These are phyloP conservation scores for Boletus semigastroideus DNA, from an alignment of 1,284 basidiomycete species.

Conservation along the genomic window DNA sequence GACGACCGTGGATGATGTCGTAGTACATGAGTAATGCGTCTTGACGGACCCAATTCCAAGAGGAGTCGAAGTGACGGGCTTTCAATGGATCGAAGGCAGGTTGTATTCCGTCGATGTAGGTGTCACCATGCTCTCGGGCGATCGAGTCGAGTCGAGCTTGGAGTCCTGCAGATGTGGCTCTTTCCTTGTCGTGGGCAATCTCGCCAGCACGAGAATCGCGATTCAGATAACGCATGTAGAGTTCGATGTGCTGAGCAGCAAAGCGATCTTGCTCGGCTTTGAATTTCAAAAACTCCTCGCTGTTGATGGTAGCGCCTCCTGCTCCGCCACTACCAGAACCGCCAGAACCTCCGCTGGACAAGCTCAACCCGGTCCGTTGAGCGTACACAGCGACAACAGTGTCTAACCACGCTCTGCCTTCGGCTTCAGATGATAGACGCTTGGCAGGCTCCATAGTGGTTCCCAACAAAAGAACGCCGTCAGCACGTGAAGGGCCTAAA, in stretches of 20 bases:
- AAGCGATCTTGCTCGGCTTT: conserved; percentile 92
- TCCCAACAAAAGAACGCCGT: conserved; percentile 89
- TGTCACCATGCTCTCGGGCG: conserved; percentile 86
- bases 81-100: conserved; percentile 94
- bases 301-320: conserved; percentile 90
- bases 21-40: conserved; percentile 95
- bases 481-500: conserved; percentile 84
- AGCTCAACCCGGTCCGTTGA: conserved; percentile 81
- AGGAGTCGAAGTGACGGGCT: conserved; percentile 96
- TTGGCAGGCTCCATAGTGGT: conserved; percentile 94
- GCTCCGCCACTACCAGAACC: conserved; percentile 61
- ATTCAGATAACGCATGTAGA: conserved; percentile 95
- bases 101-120: conserved; percentile 93
- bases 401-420: conserved; percentile 95
- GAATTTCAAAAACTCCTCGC: conserved; percentile 97
- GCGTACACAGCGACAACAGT: conserved; percentile 83
- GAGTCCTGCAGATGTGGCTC: conserved; percentile 66
- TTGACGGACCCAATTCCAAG: conserved; percentile 99
- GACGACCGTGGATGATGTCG: conserved; percentile 93
- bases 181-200: conserved; percentile 85
- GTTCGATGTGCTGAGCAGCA: conserved; percentile 89
- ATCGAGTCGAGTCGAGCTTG: conserved; percentile 90
- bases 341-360: conserved; percentile 67
- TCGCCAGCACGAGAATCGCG: conserved; percentile 92
- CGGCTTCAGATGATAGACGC: conserved; percentile 87